A percentile compares a stretch with the other conserved stretches of the same genome.
Evolutionary conservation across 2,329 filamentous ascomycete species (phyloP).

Genomic region (Ceratocystis destructans): DNA sequence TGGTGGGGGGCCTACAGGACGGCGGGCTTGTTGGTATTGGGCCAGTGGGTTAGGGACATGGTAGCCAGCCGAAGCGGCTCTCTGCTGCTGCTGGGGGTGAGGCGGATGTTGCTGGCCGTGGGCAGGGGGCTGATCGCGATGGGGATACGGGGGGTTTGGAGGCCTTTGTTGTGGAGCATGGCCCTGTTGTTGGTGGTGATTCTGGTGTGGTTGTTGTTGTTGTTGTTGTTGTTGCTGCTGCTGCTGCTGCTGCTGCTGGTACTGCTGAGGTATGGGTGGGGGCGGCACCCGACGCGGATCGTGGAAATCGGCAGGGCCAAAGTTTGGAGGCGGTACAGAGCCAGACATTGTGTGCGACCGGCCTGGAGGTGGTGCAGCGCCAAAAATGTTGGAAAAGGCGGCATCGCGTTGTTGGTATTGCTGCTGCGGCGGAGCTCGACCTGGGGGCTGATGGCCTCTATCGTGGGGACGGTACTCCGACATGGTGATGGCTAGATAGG

Average conservation of each 20-base stretch:
- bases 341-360: conserved; percentile 94
- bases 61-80: conserved; percentile 37
- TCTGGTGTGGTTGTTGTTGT: conserved; percentile 22
- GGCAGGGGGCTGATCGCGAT: conserved; percentile 1
- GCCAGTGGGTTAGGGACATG: conserved; percentile 32
- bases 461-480: conserved; percentile 45
- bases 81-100: conserved; percentile 30
- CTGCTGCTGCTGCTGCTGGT: conserved; percentile 28
- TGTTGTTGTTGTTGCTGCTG: conserved; percentile 24
- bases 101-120: conserved; percentile 11
- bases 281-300: conserved; percentile 29
- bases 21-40: conserved; percentile 33
- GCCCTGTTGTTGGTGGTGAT: neutral
- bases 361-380: conserved; percentile 68
- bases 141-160: neutral
- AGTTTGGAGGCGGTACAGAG: conserved; percentile 44
- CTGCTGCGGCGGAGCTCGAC: conserved; percentile 37
- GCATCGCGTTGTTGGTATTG: conserved; percentile 68
- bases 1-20: conserved; percentile 27
- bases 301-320: conserved; percentile 34
- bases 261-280: conserved; percentile 25
- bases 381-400: conserved; percentile 93
- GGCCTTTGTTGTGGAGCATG: conserved; percentile 7
- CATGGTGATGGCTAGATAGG: conserved; percentile 30
- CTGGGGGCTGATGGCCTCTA: conserved; percentile 32